Evolutionary conservation across 2,329 filamentous ascomycete species (phyloP).

Genomic region (Calonectria hawksworthii): DNA sequence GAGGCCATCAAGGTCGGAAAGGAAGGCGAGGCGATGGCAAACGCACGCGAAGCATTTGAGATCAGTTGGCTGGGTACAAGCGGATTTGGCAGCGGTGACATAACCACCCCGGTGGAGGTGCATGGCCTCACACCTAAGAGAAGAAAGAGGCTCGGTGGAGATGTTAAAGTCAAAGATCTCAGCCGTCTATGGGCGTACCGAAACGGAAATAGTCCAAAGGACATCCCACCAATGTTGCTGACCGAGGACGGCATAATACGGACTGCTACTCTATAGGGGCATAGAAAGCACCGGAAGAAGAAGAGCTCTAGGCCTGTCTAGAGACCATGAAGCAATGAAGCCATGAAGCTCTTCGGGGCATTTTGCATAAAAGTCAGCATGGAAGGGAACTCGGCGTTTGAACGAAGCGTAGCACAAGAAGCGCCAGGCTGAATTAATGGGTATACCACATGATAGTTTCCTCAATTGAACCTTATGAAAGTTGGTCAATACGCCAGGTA

Average conservation of each 20-base stretch:
- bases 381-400: not conserved
- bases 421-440: not conserved
- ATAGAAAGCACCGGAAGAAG: slow-evolving; percentile 16
- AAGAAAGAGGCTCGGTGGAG: slow-evolving; percentile 45
- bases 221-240: slow-evolving; percentile 53
- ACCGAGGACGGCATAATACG: slow-evolving; percentile 55
- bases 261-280: slow-evolving; percentile 54
- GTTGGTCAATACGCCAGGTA: not conserved
- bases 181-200: slow-evolving; percentile 74
- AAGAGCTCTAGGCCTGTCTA: not conserved
- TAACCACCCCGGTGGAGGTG: slow-evolving; percentile 54
- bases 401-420: not conserved
- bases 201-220: slow-evolving; percentile 68
- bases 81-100: slow-evolving; percentile 54
- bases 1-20: slow-evolving; percentile 64
- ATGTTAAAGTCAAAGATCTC: slow-evolving; percentile 70
- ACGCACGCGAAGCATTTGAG: slow-evolving; percentile 62
- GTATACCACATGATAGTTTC: not conserved
- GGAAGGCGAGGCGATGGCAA: slow-evolving; percentile 59
- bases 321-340: not conserved
- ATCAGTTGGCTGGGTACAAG: slow-evolving; percentile 60
- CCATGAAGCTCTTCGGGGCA: not conserved
- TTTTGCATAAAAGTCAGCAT: not conserved
- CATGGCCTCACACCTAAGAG: slow-evolving; percentile 47
- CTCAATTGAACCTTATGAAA: not conserved